Base-by-base conservation (phyloP, 257 asterid genomes). In the Scutellaria barbata region DNA sequence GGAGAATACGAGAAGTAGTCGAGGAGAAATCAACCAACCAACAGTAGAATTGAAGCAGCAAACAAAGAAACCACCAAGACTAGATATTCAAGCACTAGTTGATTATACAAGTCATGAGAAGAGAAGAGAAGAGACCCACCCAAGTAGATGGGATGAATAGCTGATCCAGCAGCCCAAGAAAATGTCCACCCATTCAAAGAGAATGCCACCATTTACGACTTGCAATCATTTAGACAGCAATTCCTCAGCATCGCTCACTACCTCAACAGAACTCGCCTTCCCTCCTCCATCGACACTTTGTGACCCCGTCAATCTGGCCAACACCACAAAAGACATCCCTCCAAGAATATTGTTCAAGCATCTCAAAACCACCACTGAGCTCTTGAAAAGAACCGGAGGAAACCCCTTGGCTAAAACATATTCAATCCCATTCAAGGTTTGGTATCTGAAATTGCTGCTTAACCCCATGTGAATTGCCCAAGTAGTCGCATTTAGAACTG, bases 391-490 rank as follows among this genome's bases (percentile, higher is more conserved):
- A 18, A 83, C 41, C 0, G 97, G 92, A 1, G 91, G 76, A 22
- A 90, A 63, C 0, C 83, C 89, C 82, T 87, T 88, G 22, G 76
- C 96, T 10, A 92, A 80, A 84, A 90, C 30, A 64, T 72, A 92
- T 90, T 92, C 97, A 10, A 88, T 10, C 0, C 97, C 98, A 7
- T 92, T 92, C 67, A 92, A 79, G 1, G 95, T 84, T 68, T 92
- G 98, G 85, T 92, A 92, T 73, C 98, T 85, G 22, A 92, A 75
- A 56, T 92, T 92, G 69, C 93, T 83, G 83, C 96, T 92, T 4
- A 88, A 37, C 5, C 96, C 97, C 98, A 92, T 92, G 85, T 92
- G 98, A 48, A 76, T 69, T 1, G 98, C 96, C 98, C 98, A 92
- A 6, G 98, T 92, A 7, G 56, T 50, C 0, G 97, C 98, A 55